phyloP scores from a whole-genome alignment of 2,329 filamentous ascomycete species.

The Exserohilum rostratum region DNA sequence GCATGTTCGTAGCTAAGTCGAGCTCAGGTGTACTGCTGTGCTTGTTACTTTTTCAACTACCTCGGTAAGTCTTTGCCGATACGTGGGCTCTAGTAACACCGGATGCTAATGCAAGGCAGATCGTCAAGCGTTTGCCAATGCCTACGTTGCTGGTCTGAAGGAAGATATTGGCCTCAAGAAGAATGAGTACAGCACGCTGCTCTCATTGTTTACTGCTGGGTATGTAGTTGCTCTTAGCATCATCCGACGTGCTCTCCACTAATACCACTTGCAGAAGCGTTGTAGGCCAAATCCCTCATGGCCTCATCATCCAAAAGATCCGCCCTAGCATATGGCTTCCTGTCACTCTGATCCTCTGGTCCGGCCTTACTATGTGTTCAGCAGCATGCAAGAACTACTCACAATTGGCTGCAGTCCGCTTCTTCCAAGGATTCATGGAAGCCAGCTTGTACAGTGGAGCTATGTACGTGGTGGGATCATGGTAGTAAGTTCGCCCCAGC shows the following conservation, averaged over 20 bases:
- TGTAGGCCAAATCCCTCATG: conserved; percentile 30
- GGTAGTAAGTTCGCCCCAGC: conserved; percentile 30
- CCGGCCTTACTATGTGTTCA: conserved; percentile 33
- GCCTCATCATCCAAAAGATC: conserved; percentile 32
- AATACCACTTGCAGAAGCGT: conserved; percentile 16
- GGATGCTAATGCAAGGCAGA: conserved; percentile 10
- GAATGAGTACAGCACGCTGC: conserved; percentile 30
- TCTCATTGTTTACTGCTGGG: conserved; percentile 33
- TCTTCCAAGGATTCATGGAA: conserved; percentile 31
- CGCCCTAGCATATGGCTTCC: conserved; percentile 33
- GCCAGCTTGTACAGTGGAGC: conserved; percentile 29
- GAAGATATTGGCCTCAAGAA: conserved; percentile 32
- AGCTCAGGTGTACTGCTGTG: conserved; percentile 28
- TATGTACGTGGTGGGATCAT: conserved; percentile 33
- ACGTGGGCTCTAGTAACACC: background rate
- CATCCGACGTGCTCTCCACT: background rate
- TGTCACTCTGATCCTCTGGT: conserved; percentile 29
- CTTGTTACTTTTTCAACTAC: conserved; percentile 38
- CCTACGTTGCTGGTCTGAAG: conserved; percentile 32
- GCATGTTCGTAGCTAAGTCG: background rate
- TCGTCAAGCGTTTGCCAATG: conserved; percentile 31
- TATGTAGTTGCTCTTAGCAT: conserved; percentile 1
- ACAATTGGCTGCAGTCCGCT: conserved; percentile 28
- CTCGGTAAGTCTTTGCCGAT: conserved; percentile 20
- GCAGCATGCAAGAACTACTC: conserved; percentile 30